Conservation (phyloP, 768 basidiomycete species). For the Scleroderma bovista region DNA sequence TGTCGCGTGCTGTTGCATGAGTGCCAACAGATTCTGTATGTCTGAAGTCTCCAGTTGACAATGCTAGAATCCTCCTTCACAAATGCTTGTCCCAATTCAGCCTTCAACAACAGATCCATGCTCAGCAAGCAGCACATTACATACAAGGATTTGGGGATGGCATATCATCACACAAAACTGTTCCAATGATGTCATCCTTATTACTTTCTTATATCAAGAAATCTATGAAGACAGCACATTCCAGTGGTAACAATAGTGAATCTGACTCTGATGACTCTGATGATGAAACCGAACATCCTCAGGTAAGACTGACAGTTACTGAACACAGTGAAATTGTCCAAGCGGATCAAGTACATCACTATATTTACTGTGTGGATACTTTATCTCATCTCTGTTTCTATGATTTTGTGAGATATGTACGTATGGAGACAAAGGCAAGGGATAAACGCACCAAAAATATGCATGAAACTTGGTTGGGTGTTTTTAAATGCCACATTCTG, state of each 20-base stretch:
- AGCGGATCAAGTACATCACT: not conserved
- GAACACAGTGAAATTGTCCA: not conserved
- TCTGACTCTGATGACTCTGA: not conserved
- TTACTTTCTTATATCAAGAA: not conserved
- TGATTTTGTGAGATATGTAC: not conserved
- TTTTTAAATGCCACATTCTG: not conserved
- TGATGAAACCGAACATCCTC: not conserved
- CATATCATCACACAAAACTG: not conserved
- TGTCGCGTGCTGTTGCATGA: constrained; percentile 19
- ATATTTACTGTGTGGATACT: not conserved
- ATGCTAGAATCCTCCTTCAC: constrained; percentile 22
- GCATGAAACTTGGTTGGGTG: not conserved
- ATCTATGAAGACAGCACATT: too few species aligned
- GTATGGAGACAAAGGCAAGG: not conserved
- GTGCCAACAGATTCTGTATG: not conserved
- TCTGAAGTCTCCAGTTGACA: not conserved
- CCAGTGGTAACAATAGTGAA: too few species aligned
- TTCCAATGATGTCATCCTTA: not conserved
- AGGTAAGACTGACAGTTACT: not conserved
- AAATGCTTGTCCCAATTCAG: constrained; percentile 28
- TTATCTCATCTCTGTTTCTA: not conserved
- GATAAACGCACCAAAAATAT: not conserved
- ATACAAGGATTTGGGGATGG: constrained; percentile 19
- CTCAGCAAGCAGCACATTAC: constrained; percentile 31
- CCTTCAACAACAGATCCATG: constrained; percentile 28